phyloP scores from a whole-genome alignment of 805 yeast genomes.

The Candida germanica region DNA sequence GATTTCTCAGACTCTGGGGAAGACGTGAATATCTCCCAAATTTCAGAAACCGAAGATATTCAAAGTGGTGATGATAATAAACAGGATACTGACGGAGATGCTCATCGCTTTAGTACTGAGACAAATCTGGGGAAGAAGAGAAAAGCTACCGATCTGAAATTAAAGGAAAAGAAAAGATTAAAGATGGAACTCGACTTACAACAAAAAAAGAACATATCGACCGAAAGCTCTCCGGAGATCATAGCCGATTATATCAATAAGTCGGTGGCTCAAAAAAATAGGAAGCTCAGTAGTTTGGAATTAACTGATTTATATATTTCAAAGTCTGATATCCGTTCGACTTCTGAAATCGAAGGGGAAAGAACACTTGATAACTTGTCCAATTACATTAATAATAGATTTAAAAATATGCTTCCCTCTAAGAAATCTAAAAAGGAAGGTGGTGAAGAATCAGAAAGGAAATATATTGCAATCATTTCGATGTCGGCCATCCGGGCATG shows the following conservation, averaged over 20 bases:
- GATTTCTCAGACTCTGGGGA: slow-evolving; percentile 28
- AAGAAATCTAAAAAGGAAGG: slow-evolving; percentile 23
- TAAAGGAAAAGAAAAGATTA: slow-evolving; percentile 61
- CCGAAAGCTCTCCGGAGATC: slow-evolving; percentile 48
- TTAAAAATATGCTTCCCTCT: slow-evolving; percentile 45
- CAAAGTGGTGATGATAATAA: slow-evolving; percentile 11
- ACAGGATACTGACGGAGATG: neutral
- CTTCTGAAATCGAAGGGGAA: slow-evolving; percentile 50
- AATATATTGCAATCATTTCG: slow-evolving; percentile 53
- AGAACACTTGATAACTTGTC: slow-evolving; percentile 57
- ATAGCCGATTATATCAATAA: slow-evolving; percentile 68
- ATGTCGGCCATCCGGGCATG: slow-evolving; percentile 86
- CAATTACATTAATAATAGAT: slow-evolving; percentile 50
- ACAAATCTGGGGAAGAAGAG: slow-evolving; percentile 14
- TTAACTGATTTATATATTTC: slow-evolving; percentile 61
- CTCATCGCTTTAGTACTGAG: slow-evolving; percentile 2
- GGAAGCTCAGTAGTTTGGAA: slow-evolving; percentile 73
- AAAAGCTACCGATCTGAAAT: slow-evolving; percentile 33
- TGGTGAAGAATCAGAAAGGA: slow-evolving; percentile 27
- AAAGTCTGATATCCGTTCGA: slow-evolving; percentile 56
- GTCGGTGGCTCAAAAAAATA: slow-evolving; percentile 55
- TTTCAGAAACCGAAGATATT: slow-evolving; percentile 19
- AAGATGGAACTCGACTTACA: slow-evolving; percentile 65
- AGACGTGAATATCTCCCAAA: slow-evolving; percentile 28
- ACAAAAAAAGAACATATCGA: slow-evolving; percentile 54